Evolutionary conservation across 495 filamentous ascomycete genomes (phyloP).

Genomic region (Xylaria scruposa): DNA sequence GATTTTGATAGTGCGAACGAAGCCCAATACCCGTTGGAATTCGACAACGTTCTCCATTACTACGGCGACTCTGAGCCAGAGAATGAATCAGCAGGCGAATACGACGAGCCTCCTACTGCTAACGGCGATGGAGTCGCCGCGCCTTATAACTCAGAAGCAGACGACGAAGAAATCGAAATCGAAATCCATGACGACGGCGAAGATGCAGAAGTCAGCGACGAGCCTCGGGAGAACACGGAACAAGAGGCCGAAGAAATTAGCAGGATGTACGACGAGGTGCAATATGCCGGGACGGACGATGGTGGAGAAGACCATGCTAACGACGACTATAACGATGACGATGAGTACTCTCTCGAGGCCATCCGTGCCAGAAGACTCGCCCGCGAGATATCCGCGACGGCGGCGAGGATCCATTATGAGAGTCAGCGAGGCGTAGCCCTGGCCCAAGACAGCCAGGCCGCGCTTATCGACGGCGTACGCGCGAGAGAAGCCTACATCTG

Average conservation of each 20-base stretch:
- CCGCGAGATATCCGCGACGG: not conserved
- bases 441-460: not conserved
- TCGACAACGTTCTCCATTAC: not conserved
- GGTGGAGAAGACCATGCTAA: not conserved
- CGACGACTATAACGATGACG: not conserved
- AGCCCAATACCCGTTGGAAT: not conserved
- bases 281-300: not conserved
- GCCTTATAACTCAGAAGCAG: not conserved
- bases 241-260: not conserved
- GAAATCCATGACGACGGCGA: not conserved
- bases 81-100: not conserved
- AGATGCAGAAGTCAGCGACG: not conserved
- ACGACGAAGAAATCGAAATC: not conserved
- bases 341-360: not conserved
- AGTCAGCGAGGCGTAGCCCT: not conserved
- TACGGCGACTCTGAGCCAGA: not conserved
- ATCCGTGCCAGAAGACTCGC: not conserved
- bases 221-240: not conserved
- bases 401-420: not conserved
- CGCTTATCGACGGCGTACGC: conserved; percentile 8
- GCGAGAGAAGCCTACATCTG: not conserved
- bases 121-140: not conserved
- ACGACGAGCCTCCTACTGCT: not conserved
- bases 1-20: not conserved
- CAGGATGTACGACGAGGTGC: conserved; percentile 1